A percentile compares a stretch with the other conserved stretches of the same genome.
phyloP scores from a whole-genome alignment of 192 early-diverging fungal genomes.

The Coemansia sp. region DNA sequence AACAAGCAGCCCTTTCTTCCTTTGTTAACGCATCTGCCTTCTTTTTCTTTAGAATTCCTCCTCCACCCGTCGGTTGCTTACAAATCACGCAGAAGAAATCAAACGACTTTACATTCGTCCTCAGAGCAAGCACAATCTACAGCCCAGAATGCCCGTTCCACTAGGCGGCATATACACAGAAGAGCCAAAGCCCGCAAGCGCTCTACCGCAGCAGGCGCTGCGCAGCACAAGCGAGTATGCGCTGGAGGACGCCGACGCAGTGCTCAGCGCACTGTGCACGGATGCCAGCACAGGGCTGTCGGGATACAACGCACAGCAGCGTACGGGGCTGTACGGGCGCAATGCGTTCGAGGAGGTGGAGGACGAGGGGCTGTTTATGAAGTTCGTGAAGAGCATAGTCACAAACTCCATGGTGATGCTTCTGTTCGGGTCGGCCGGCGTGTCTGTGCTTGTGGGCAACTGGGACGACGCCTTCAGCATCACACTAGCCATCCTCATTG shows the following conservation, averaged over 20 bases:
- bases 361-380: conserved; percentile 72
- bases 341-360: conserved; percentile 76
- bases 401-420: conserved; percentile 85
- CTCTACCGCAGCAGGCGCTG: conserved; percentile 32
- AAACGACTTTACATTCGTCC: no score
- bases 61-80: background rate
- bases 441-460: conserved; percentile 71
- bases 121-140: no score
- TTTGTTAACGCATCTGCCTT: no score
- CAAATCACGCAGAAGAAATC: no score
- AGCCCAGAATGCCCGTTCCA: conserved; percentile 33
- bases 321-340: conserved; percentile 68
- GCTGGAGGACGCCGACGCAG: conserved; percentile 26
- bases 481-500: conserved; percentile 73
- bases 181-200: conserved; percentile 17
- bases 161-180: conserved; percentile 20
- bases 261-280: conserved; percentile 61
- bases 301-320: conserved; percentile 61
- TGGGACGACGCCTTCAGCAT: conserved; percentile 88
- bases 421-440: conserved; percentile 79
- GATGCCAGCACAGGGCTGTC: conserved; percentile 73
- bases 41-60: background rate
- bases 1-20: no score
- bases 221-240: conserved; percentile 51
- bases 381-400: conserved; percentile 85